Evolutionary conservation across 495 filamentous ascomycete species (phyloP), one percentile per base, ranked within the genome.

Genomic region (Coniosporium apollinis): DNA sequence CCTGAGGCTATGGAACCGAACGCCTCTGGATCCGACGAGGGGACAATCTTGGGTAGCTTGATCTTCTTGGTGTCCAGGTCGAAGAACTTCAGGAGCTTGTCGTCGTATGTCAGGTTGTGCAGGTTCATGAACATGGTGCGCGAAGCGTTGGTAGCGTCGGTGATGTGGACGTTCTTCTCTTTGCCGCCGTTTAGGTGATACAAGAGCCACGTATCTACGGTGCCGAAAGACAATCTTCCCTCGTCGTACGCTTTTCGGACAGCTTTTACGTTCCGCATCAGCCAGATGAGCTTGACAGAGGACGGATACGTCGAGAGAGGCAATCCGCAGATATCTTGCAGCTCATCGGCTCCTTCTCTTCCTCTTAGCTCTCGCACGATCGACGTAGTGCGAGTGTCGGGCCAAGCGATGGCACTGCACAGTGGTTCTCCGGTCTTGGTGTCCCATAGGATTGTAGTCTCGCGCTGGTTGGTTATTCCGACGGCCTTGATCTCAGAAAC

Each of bases 101-200:
- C 72, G 50, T 91, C 83, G 50, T 93, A 94, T 48, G 87, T 59
- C 16, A 87, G 61, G 4, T 76, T 87, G 43, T 77, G 68, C 19
- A 94, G 64, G 57, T 93, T 89, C 73, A 89, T 84, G 54, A 93
- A 91, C 85, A 92, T 92, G 36, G 85, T 94, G 42, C 85, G 62
- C 11, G 82, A 89, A 17, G 85, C 85, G 53, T 94, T 94, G 31
- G 82, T 89, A n/a, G 77, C 72, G 55, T 94, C 85, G 3, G 85
- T 92, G 30, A 94, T 79, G 43, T 80, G 70, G 25, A 77, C 51
- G 28, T 67, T 63, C 24, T 72, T 72, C 34, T 70, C 57, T 15
- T 64, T 69, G 15, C 80, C 80, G 35, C 83, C 84, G 48, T 89
- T 93, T 28, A 94, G 65, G 44, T 77, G 74, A 53, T 85, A 93